Evolutionary conservation across 495 filamentous ascomycete genomes (phyloP).

Genomic region (Halenospora varia): DNA sequence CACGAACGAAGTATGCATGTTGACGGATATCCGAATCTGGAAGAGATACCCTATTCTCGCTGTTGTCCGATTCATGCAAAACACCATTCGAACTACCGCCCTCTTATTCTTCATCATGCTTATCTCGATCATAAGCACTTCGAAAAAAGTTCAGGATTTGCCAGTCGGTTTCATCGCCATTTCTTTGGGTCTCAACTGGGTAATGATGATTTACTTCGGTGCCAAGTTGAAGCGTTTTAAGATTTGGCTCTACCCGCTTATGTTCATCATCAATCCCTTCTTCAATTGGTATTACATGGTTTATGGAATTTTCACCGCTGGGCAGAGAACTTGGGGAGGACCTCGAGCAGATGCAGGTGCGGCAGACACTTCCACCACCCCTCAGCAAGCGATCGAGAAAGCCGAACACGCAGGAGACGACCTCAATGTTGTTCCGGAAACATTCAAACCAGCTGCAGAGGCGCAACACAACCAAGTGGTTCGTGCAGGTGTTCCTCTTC

Average conservation of each 20-base stretch:
- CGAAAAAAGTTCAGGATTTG: conserved; percentile 68
- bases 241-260: conserved; percentile 89
- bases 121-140: conserved; percentile 81
- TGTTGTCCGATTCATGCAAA: conserved; percentile 87
- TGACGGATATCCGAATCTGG: conserved; percentile 92
- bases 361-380: conserved; percentile 74
- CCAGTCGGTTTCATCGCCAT: conserved; percentile 94
- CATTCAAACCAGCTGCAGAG: conserved; percentile 70
- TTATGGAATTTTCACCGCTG: conserved; percentile 80
- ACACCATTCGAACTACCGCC: conserved; percentile 94
- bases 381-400: conserved; percentile 77
- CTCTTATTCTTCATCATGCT: conserved; percentile 95
- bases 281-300: conserved; percentile 99
- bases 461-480: conserved; percentile 38
- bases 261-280: conserved; percentile 95
- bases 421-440: conserved; percentile 86
- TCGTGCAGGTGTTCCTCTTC: conserved; percentile 44
- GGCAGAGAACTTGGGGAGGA: conserved; percentile 94
- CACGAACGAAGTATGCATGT: conserved; percentile 98
- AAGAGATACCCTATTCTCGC: conserved; percentile 86
- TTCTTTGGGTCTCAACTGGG: conserved; percentile 91
- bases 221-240: conserved; percentile 83
- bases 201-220: conserved; percentile 96
- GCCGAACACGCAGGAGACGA: conserved; percentile 81
- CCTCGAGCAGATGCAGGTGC: conserved; percentile 87